Base-by-base conservation (phyloP, 257 asterid species). In the Phtheirospermum japonicum region DNA sequence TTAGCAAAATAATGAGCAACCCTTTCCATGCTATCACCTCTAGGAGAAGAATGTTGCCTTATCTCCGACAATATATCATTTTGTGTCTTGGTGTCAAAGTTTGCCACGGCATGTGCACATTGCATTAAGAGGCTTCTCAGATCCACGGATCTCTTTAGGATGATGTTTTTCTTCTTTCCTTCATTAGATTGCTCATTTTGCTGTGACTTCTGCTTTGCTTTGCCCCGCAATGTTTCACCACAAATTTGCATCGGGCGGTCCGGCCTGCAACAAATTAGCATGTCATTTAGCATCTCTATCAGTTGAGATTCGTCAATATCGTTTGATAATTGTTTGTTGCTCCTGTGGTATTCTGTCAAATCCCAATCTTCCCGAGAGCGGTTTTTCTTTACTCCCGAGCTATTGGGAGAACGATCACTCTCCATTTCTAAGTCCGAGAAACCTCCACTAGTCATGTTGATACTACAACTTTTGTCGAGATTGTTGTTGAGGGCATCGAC, bases 101-200 rank as follows among this genome's bases (percentile, higher is more conserved):
- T 70, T 5, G 82, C 72, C 4, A 79, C 78, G 3, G 82, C 85
- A 11, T 77, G 83, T 9, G 85, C 83, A 63, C 83, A 82, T 46
- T 75, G 81, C 68, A 65, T 69, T 11, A 82, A 54, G 6, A 79
- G 69, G 9, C 70, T 66, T 18, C 80, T 61, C 9, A 77, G 52
- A 60, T 82, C 88, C 5, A 77, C 85, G 4, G 75, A 69, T 61
- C 76, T 79, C 19, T 63, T 13, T 0, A 9, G 76, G 45, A 4
- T 11, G 4, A 7, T 42, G 36, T 9, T 54, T 48, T 43, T 74
- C 18, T 71, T 70, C 64, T 70, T 71, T 10, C 16, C 48, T 40
- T 13, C 45, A 4, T 13, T 23, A 23, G n/a, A 10, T 39, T 39
- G 45, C n/a, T 9, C 4, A 11, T 9, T 3, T 16, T 12, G 4